Conservation (phyloP, 1,284 basidiomycete species). For the Hypsizygus ulmarius region DNA sequence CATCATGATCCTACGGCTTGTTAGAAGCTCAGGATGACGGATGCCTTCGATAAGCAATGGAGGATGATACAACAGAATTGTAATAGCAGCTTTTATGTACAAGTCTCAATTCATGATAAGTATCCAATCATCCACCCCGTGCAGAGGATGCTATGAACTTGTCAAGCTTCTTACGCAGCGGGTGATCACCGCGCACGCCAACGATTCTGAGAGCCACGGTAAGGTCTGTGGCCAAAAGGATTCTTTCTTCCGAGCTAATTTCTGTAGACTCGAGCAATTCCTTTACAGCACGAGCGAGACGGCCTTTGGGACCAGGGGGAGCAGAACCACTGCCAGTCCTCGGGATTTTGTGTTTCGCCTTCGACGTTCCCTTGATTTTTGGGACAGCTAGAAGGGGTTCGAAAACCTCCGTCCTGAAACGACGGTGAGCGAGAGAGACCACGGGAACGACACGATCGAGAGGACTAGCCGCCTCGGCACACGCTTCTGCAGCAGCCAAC, state of each 20-base stretch:
- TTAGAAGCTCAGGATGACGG: slow-evolving; percentile 1
- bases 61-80: not conserved
- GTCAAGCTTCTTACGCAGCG: slow-evolving; percentile 62
- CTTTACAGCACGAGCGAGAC: slow-evolving; percentile 64
- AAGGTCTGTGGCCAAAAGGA: slow-evolving; percentile 47
- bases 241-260: slow-evolving; percentile 45
- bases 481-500: slow-evolving; percentile 57
- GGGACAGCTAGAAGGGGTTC: slow-evolving; percentile 67
- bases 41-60: not conserved
- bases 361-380: slow-evolving; percentile 54
- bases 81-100: no score
- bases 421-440: slow-evolving; percentile 58
- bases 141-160: slow-evolving; percentile 39
- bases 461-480: slow-evolving; percentile 69
- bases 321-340: slow-evolving; percentile 30
- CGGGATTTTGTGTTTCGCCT: slow-evolving; percentile 42
- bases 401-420: slow-evolving; percentile 68
- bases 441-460: slow-evolving; percentile 64
- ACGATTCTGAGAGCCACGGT: slow-evolving; percentile 47
- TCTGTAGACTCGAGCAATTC: slow-evolving; percentile 55
- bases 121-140: slow-evolving; percentile 9
- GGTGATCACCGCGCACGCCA: slow-evolving; percentile 61
- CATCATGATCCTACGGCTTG: not conserved
- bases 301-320: slow-evolving; percentile 54
- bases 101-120: slow-evolving; percentile 1